These are phyloP conservation scores for Pyrenophora seminiperda DNA, from an alignment of 2,329 filamentous ascomycete species.

Conservation along the genomic window DNA sequence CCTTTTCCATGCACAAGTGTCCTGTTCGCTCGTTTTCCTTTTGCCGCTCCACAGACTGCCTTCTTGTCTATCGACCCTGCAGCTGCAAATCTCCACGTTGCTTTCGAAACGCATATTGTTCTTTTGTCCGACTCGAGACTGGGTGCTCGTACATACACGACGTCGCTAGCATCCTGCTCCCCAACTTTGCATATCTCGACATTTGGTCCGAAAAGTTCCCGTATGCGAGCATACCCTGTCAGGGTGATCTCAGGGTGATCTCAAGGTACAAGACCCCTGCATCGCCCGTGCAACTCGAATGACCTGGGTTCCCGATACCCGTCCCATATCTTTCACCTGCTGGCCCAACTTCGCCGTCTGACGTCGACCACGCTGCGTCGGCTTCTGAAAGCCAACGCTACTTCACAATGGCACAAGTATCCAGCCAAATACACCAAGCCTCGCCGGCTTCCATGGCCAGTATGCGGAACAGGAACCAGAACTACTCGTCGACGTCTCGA, in stretches of 20 bases:
- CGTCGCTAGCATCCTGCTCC: too few relatives aligned
- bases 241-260: slow-evolving; percentile 3
- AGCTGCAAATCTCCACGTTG: slow-evolving; percentile 16
- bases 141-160: too few relatives aligned
- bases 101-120: slow-evolving; percentile 21
- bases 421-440: slow-evolving; percentile 21
- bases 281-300: slow-evolving; percentile 13
- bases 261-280: not conserved
- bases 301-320: slow-evolving; percentile 6
- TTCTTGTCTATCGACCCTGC: slow-evolving; percentile 31
- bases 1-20: slow-evolving; percentile 32
- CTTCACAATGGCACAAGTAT: slow-evolving; percentile 22
- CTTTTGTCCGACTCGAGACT: slow-evolving; percentile 17
- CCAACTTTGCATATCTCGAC: slow-evolving; percentile 6
- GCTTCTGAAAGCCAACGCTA: slow-evolving; percentile 11
- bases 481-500: slow-evolving; percentile 36
- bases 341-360: slow-evolving; percentile 3
- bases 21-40: slow-evolving; percentile 47
- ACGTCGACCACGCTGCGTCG: slow-evolving; percentile 5
- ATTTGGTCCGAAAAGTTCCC: slow-evolving; percentile 6
- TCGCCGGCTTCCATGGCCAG: slow-evolving; percentile 22
- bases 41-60: slow-evolving; percentile 34
- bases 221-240: slow-evolving; percentile 19
- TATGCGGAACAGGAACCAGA: slow-evolving; percentile 30
- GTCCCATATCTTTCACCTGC: slow-evolving; percentile 9